Evolutionary conservation across 495 filamentous ascomycete genomes (phyloP).

Genomic region (Pyronema omphalodes): DNA sequence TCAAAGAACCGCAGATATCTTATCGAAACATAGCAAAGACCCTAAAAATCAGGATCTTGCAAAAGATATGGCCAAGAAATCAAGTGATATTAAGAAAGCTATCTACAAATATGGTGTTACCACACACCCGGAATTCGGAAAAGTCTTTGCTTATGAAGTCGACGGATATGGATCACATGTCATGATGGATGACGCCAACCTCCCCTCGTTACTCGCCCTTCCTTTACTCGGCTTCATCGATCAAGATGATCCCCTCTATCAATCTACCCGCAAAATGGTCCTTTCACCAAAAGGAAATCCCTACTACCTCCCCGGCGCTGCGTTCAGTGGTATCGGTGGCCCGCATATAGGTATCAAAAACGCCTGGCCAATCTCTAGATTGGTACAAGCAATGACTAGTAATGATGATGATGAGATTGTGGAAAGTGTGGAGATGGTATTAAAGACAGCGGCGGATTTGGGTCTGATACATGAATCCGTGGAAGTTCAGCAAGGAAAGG

Average conservation of each 20-base stretch:
- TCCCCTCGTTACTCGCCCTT: conserved; percentile 74
- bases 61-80: conserved; percentile 39
- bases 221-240: conserved; percentile 73
- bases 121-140: conserved; percentile 59
- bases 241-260: conserved; percentile 47
- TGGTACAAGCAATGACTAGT: conserved; percentile 82
- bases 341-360: conserved; percentile 63
- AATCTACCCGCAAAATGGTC: conserved; percentile 86
- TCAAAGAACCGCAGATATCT: conserved; percentile 49
- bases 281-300: conserved; percentile 64
- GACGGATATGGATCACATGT: conserved; percentile 85
- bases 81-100: conserved; percentile 49
- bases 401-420: conserved; percentile 70
- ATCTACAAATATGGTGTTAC: conserved; percentile 84
- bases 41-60: conserved; percentile 34
- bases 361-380: conserved; percentile 93
- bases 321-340: conserved; percentile 74
- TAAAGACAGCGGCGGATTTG: conserved; percentile 42
- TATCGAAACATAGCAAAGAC: conserved; percentile 39
- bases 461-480: conserved; percentile 87
- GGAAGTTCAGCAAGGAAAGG: conserved; percentile 51
- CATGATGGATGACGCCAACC: conserved; percentile 94
- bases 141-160: conserved; percentile 91
- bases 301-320: conserved; percentile 64
- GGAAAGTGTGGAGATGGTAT: conserved; percentile 50